Base-by-base conservation (phyloP, 163 green algal species). In the Chlorella variabilis region DNA sequence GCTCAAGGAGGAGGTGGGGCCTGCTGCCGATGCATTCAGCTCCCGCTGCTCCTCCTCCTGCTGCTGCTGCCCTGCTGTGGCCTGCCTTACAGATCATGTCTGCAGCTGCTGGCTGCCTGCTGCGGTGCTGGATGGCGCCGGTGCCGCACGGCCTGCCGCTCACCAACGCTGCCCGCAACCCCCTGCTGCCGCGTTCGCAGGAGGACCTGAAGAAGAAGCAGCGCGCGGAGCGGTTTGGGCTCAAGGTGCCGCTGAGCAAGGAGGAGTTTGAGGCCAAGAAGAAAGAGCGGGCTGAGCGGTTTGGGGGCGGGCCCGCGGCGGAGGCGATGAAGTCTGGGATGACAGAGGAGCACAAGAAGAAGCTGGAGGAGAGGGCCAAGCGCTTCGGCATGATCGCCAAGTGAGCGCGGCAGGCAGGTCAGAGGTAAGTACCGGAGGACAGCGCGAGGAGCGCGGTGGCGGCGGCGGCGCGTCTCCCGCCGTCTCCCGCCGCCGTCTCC, bases 241-340 rank as follows among this genome's bases (percentile, higher is more conserved):
- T 68, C 33, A 29, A 42, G 39, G 58, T 71, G 39, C 74, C 74
- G 4, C 21, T 80, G 3, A 62, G 27, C 74, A 83, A 76, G 38
- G 73, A 66, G 18, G 79, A 86, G 73, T 78, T 85, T n/a, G 61
- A 70, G 61, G 67, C 42, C 8, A 89, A 84, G 63, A 89, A 86
- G 75, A 82, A 78, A 71, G 54, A 54, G 13, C 71, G 85, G 36
- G 81, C 81, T 21, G 76, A 71, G 29, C 80, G 81, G n/a, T 89
- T 89, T 83, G 27, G 54, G 20, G 33, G 33, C 34, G 25, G 36
- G 2, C 7, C 29, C 11, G 58, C 58, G 27, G 56, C 27, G 31
- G 45, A 59, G n/a, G 39, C 41, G n/a, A 48, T 63, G 25, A 63
- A 34, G 74, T 51, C 36, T 58, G 58, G 48, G 8, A 17, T 78